A percentile compares a stretch with the other conserved stretches of the same genome.
Conservation (phyloP, 2,329 filamentous ascomycete genomes). For the Thermothelomyces thermophilus region DNA sequence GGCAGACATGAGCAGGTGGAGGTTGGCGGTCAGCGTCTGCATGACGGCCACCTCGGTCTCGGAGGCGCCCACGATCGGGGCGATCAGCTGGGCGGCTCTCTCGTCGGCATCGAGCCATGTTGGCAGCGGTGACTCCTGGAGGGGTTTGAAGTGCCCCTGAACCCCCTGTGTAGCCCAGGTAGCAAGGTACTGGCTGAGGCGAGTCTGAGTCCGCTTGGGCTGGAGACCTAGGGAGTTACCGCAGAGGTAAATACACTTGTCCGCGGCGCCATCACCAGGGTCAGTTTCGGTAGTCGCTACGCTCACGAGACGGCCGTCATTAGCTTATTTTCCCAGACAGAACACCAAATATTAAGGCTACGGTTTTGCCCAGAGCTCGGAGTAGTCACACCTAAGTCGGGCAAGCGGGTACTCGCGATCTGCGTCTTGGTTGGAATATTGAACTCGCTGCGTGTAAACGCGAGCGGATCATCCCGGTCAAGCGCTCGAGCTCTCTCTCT, state of each 20-base stretch:
- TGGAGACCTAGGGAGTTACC: slow-evolving; percentile 75
- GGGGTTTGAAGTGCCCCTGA: slow-evolving; percentile 66
- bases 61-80: slow-evolving; percentile 63
- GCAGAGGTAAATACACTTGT: slow-evolving; percentile 59
- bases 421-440: slow-evolving; percentile 26
- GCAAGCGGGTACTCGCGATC: slow-evolving; percentile 24
- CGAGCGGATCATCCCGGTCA: slow-evolving; percentile 23
- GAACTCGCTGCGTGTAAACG: slow-evolving; percentile 24
- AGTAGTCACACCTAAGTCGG: slow-evolving; percentile 20
- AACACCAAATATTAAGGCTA: no score
- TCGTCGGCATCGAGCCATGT: slow-evolving; percentile 68
- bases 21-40: slow-evolving; percentile 71
- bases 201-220: slow-evolving; percentile 56
- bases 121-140: slow-evolving; percentile 52
- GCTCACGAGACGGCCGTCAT: not conserved
- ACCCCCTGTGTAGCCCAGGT: slow-evolving; percentile 75
- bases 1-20: slow-evolving; percentile 70
- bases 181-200: slow-evolving; percentile 61
- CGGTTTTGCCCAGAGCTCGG: not conserved
- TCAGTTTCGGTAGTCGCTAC: slow-evolving; percentile 6
- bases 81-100: slow-evolving; percentile 57
- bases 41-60: slow-evolving; percentile 68
- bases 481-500: slow-evolving; percentile 18
- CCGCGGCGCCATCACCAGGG: slow-evolving; percentile 3
- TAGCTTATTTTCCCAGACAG: slow-evolving; percentile 9